These are phyloP conservation scores for Aspergillus arachidicola DNA, from an alignment of 2,329 filamentous ascomycete genomes.

Conservation along the genomic window DNA sequence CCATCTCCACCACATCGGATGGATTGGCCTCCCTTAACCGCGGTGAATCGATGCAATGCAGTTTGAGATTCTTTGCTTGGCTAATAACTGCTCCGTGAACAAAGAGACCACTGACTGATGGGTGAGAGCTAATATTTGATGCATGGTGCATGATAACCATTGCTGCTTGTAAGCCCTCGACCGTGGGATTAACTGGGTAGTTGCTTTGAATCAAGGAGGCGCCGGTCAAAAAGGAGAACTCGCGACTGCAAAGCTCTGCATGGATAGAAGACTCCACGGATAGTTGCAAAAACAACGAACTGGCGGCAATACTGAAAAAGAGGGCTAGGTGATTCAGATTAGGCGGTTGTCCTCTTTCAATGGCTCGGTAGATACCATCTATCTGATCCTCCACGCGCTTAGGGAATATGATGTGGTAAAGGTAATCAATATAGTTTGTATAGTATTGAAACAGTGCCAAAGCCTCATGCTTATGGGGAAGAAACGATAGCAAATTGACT, in stretches of 20 bases:
- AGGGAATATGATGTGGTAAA: constrained; percentile 41
- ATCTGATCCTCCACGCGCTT: constrained; percentile 28
- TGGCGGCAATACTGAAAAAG: constrained; percentile 37
- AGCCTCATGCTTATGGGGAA: constrained; percentile 35
- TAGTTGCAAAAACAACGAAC: constrained; percentile 29
- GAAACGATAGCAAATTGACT: constrained; percentile 22
- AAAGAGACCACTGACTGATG: constrained; percentile 30
- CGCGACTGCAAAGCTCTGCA: constrained; percentile 27
- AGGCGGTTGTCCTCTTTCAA: constrained; percentile 22
- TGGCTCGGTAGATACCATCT: constrained; percentile 31
- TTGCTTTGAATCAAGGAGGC: constrained; percentile 37
- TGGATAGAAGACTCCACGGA: constrained; percentile 22
- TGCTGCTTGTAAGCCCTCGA: constrained; percentile 37
- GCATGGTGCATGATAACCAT: constrained; percentile 34
- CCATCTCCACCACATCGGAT: constrained; percentile 31
- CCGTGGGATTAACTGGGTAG: constrained; percentile 31
- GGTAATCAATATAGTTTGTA: constrained; percentile 34
- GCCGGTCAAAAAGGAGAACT: constrained; percentile 32
- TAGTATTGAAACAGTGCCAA: constrained; percentile 36
- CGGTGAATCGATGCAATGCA: constrained; percentile 40
- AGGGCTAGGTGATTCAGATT: constrained; percentile 35
- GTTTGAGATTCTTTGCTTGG: constrained; percentile 38
- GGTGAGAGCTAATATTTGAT: constrained; percentile 26
- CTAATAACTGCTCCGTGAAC: constrained; percentile 25
- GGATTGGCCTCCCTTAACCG: constrained; percentile 11